phyloP scores from a whole-genome alignment of 78 protist genomes.

The Chrysochromulina tobinii region DNA sequence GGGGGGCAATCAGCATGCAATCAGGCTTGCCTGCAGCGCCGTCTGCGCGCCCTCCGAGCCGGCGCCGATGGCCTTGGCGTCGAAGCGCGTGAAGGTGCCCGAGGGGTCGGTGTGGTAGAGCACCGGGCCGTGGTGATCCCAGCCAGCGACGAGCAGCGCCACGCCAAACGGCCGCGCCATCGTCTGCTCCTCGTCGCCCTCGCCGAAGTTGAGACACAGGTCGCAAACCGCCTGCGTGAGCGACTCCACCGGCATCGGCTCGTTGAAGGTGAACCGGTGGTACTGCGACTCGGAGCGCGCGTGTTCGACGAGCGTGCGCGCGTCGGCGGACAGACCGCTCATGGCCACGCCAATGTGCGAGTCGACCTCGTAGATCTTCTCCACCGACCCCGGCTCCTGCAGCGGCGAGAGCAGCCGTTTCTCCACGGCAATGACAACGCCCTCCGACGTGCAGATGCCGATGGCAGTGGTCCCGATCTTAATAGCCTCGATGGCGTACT shows the following conservation, averaged over 20 bases:
- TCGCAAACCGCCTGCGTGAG: slow-evolving; percentile 52
- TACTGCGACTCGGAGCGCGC: slow-evolving; percentile 90
- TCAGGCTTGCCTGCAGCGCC: slow-evolving; percentile 58
- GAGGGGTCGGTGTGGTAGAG: slow-evolving; percentile 98
- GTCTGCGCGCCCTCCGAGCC: slow-evolving; percentile 97
- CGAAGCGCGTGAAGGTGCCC: slow-evolving; percentile 74
- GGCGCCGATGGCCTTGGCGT: slow-evolving; percentile 97
- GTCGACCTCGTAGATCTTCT: slow-evolving; percentile 83
- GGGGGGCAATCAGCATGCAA: too few relatives aligned
- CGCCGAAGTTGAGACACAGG: slow-evolving; percentile 48
- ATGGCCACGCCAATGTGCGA: slow-evolving; percentile 88
- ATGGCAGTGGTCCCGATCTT: slow-evolving; percentile 95
- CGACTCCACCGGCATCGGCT: slow-evolving; percentile 93
- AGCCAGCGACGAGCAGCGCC: slow-evolving; percentile 96
- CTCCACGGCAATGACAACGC: slow-evolving; percentile 98
- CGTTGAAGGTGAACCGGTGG: slow-evolving; percentile 96
- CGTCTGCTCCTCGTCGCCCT: neutral
- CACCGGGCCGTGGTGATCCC: slow-evolving; percentile 92
- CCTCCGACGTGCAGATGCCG: slow-evolving; percentile 96
- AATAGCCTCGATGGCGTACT: slow-evolving; percentile 84
- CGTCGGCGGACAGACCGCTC: slow-evolving; percentile 97
- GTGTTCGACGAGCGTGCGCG: slow-evolving; percentile 94
- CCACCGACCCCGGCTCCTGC: slow-evolving; percentile 83
- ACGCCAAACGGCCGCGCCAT: slow-evolving; percentile 57
- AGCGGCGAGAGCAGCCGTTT: slow-evolving; percentile 94